A percentile compares a stretch with the other conserved stretches of the same genome.
Conservation (phyloP, 208 protist genomes). For the Borovskyia barvae region DNA sequence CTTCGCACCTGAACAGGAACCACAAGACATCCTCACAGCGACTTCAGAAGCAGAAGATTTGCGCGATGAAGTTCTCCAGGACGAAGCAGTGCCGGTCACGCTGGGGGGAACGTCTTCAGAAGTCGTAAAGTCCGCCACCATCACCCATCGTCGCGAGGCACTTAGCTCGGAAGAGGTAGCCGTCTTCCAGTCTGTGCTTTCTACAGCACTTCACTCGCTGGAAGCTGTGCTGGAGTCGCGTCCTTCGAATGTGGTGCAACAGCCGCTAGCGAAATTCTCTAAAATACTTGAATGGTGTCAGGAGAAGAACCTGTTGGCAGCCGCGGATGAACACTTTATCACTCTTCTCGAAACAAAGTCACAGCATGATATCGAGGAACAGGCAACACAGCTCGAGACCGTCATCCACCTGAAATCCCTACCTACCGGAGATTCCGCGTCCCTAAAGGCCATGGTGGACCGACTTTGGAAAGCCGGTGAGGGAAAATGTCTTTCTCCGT, state of each 20-base stretch:
- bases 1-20: no score
- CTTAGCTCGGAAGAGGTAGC: slow-evolving; percentile 38
- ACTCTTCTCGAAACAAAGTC: slow-evolving; percentile 33
- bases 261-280: slow-evolving; percentile 59
- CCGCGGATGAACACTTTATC: slow-evolving; percentile 22
- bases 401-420: slow-evolving; percentile 75
- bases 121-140: neutral
- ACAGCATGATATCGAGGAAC: slow-evolving; percentile 35
- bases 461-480: slow-evolving; percentile 51
- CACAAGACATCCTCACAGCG: no score
- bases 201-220: slow-evolving; percentile 27
- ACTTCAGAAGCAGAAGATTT: neutral
- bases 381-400: slow-evolving; percentile 69
- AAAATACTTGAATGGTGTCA: slow-evolving; percentile 62
- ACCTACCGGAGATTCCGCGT: slow-evolving; percentile 41
- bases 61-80: no score
- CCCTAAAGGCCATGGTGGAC: slow-evolving; percentile 32
- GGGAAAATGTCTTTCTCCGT: slow-evolving; percentile 40
- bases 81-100: no score
- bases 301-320: slow-evolving; percentile 29
- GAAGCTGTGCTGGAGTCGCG: slow-evolving; percentile 26
- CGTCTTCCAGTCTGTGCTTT: slow-evolving; percentile 28
- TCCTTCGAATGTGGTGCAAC: slow-evolving; percentile 20
- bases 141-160: neutral
- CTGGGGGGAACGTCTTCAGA: neutral